phyloP scores from a whole-genome alignment of 2,329 filamentous ascomycete genomes.

The Biscogniauxia marginata region DNA sequence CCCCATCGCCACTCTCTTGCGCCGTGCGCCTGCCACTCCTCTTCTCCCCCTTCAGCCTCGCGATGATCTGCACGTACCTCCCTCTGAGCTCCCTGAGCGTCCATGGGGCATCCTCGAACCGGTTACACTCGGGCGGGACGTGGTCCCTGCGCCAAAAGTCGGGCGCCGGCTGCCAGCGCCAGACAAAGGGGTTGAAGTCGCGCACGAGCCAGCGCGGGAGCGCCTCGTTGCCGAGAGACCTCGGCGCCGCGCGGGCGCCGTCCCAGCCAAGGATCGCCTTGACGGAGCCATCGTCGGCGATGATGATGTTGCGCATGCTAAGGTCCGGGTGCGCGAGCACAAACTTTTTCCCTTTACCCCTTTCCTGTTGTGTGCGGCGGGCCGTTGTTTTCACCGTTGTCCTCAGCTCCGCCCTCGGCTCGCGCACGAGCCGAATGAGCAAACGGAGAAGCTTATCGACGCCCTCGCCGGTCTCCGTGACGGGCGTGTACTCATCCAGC shows the following conservation, averaged over 20 bases:
- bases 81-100: slow-evolving; percentile 19
- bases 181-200: slow-evolving; percentile 26
- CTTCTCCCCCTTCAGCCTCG: slow-evolving; percentile 9
- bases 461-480: slow-evolving; percentile 11
- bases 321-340: slow-evolving; percentile 26
- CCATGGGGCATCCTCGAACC: slow-evolving; percentile 25
- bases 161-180: slow-evolving; percentile 19
- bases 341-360: slow-evolving; percentile 11
- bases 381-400: too few relatives aligned
- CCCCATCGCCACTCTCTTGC: neutral
- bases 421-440: slow-evolving; percentile 18
- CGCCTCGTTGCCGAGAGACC: slow-evolving; percentile 24
- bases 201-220: slow-evolving; percentile 26
- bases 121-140: slow-evolving; percentile 3
- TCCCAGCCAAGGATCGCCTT: slow-evolving; percentile 28
- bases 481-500: slow-evolving; percentile 16
- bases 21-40: too few relatives aligned
- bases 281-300: slow-evolving; percentile 20
- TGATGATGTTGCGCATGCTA: slow-evolving; percentile 25
- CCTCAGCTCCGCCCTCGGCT: too few relatives aligned
- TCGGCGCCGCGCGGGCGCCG: slow-evolving; percentile 18
- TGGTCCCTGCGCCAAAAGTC: slow-evolving; percentile 11
- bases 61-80: slow-evolving; percentile 18
- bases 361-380: slow-evolving; percentile 1
- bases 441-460: slow-evolving; percentile 20